Evolutionary conservation across 2,329 filamentous ascomycete species (phyloP).

Genomic region (Microdochium bolleyi): DNA sequence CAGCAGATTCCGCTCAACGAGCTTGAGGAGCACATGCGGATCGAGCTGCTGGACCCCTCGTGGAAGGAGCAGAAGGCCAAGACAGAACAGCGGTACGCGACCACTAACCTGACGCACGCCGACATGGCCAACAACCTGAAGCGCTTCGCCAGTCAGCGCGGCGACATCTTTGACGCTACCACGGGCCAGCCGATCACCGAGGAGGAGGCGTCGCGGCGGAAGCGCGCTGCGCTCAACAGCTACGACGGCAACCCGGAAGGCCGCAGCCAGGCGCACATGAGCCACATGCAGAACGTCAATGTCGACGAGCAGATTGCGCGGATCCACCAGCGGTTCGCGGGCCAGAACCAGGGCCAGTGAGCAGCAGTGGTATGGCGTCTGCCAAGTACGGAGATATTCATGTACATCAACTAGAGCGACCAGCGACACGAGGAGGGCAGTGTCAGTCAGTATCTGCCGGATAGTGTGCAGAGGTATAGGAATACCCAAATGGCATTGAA

Average conservation of each 20-base stretch:
- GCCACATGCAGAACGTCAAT: constrained; percentile 60
- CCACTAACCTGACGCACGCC: constrained; percentile 75
- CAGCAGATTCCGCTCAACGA: constrained; percentile 83
- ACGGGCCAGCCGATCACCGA: constrained; percentile 62
- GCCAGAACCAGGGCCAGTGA: constrained; percentile 19
- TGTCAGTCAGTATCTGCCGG: too few species aligned
- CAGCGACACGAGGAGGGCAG: not conserved
- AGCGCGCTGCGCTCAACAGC: constrained; percentile 60
- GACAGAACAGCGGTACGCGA: constrained; percentile 73
- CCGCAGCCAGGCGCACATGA: constrained; percentile 44
- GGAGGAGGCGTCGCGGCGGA: constrained; percentile 67
- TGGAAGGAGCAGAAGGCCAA: constrained; percentile 97
- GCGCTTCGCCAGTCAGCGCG: constrained; percentile 81
- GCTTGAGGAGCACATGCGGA: constrained; percentile 87
- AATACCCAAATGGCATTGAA: not conserved
- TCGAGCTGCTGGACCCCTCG: constrained; percentile 85
- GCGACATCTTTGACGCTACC: constrained; percentile 74
- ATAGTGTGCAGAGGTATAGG: not conserved
- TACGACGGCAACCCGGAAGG: constrained; percentile 59
- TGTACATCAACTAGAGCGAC: not conserved
- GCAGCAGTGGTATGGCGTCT: not conserved
- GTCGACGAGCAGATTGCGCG: constrained; percentile 78
- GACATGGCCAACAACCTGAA: constrained; percentile 94
- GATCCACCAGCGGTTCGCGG: constrained; percentile 47
- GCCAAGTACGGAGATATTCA: not conserved